Percentiles rank a stretch among this genome's conserved stretches.
These are phyloP conservation scores for Albifimbria verrucaria DNA, from an alignment of 2,329 filamentous ascomycete genomes.

Conservation along the genomic window DNA sequence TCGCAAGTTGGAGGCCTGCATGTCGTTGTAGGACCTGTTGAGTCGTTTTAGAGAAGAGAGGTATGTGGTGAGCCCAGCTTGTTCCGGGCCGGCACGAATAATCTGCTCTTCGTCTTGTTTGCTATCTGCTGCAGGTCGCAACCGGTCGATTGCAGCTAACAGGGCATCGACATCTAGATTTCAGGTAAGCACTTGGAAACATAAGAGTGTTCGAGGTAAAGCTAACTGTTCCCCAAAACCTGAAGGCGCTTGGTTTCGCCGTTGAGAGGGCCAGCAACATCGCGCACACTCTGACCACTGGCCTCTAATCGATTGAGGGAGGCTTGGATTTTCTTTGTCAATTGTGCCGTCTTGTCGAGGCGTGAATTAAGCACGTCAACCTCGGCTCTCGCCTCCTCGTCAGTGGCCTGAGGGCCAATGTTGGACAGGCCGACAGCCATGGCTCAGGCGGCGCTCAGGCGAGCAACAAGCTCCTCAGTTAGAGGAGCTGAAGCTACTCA, in stretches of 20 bases:
- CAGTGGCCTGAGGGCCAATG: slow-evolving; percentile 46
- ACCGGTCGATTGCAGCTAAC: slow-evolving; percentile 79
- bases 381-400: slow-evolving; percentile 67
- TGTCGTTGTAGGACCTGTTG: slow-evolving; percentile 76
- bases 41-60: slow-evolving; percentile 86
- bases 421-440: slow-evolving; percentile 52
- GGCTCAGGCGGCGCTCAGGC: too few relatives aligned
- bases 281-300: slow-evolving; percentile 85
- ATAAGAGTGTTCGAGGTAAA: background rate
- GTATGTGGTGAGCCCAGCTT: slow-evolving; percentile 78
- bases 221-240: slow-evolving; percentile 73
- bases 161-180: slow-evolving; percentile 76
- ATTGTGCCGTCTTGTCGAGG: slow-evolving; percentile 85
- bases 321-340: slow-evolving; percentile 94
- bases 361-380: slow-evolving; percentile 69
- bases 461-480: too few relatives aligned
- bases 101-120: slow-evolving; percentile 90
- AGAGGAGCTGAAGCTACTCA: too few relatives aligned
- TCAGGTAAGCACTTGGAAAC: background rate
- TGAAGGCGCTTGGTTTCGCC: slow-evolving; percentile 89
- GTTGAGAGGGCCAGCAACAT: slow-evolving; percentile 89
- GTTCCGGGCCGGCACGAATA: slow-evolving; percentile 81
- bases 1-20: slow-evolving; percentile 85
- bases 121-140: slow-evolving; percentile 88
- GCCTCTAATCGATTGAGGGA: slow-evolving; percentile 80